Percentiles rank a stretch among this genome's conserved stretches.
Evolutionary conservation across 2,329 filamentous ascomycete species (phyloP).

Genomic region (Elsinoe perseae): DNA sequence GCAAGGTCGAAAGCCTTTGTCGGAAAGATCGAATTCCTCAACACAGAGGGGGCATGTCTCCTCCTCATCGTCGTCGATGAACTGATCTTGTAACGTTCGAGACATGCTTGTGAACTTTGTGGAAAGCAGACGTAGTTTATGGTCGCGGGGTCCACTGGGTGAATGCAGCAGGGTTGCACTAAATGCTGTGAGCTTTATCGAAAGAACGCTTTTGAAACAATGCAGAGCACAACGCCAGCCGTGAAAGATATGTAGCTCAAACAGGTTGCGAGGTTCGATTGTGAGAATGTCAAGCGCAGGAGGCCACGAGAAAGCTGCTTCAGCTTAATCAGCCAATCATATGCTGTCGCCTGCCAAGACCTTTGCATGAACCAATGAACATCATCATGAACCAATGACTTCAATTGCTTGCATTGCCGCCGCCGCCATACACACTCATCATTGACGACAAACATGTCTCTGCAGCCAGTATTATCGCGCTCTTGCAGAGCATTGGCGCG

Average conservation of each 20-base stretch:
- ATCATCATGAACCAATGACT: constrained; percentile 14
- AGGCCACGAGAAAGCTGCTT: neutral
- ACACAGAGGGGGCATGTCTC: constrained; percentile 84
- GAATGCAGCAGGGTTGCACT: neutral
- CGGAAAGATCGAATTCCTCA: constrained; percentile 95
- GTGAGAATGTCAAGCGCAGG: constrained; percentile 16
- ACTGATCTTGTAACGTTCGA: constrained; percentile 44
- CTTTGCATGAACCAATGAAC: neutral
- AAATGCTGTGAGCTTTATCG: neutral
- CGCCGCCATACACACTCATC: neutral
- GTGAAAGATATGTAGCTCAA: constrained; percentile 1
- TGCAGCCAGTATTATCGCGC: constrained; percentile 12
- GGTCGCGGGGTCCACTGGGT: neutral
- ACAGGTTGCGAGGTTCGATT: neutral
- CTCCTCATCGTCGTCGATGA: constrained; percentile 47
- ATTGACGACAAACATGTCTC: neutral
- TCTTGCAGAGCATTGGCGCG: constrained; percentile 13
- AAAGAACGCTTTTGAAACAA: constrained; percentile 16
- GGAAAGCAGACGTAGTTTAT: constrained; percentile 21
- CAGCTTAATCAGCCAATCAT: constrained; percentile 13
- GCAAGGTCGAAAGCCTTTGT: constrained; percentile 94
- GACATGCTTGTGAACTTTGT: constrained; percentile 35
- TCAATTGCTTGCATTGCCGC: neutral
- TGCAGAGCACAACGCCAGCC: constrained; percentile 10
- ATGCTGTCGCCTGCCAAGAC: neutral